Evolutionary conservation across 371 early-diverging fungal genomes (phyloP).

Genomic region (Syncephalastrum monosporum): DNA sequence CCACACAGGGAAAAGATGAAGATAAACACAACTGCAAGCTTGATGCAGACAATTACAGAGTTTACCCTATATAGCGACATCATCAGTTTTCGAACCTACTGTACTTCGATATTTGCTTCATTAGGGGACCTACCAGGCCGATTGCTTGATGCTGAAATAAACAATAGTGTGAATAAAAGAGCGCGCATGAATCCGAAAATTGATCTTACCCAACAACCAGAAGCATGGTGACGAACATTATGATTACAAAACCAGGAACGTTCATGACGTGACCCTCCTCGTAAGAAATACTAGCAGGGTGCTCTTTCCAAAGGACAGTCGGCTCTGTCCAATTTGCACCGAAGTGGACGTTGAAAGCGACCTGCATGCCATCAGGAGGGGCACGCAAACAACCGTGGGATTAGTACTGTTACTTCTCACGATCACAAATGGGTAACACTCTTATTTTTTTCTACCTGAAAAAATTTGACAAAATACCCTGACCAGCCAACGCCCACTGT

Average conservation of each 20-base stretch:
- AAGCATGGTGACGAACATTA: slow-evolving; percentile 56
- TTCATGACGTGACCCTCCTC: slow-evolving; percentile 64
- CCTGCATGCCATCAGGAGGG: slow-evolving; percentile 3
- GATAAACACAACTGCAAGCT: slow-evolving; percentile 72
- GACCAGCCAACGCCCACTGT: slow-evolving; percentile 72
- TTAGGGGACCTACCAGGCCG: no score
- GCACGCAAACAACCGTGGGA: no score
- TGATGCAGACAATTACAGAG: slow-evolving; percentile 67
- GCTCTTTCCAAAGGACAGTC: slow-evolving; percentile 60
- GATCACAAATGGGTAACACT: no score
- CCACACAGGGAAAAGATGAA: slow-evolving; percentile 73
- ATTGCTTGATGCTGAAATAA: not conserved
- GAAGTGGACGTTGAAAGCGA: slow-evolving; percentile 54
- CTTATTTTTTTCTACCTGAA: slow-evolving; percentile 16
- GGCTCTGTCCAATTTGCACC: slow-evolving; percentile 55
- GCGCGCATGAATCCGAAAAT: not conserved
- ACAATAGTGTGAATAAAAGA: not conserved
- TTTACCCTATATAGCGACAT: slow-evolving; percentile 48
- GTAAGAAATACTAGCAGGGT: slow-evolving; percentile 33
- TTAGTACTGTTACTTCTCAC: no score
- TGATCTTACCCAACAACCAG: slow-evolving; percentile 59
- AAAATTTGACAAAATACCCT: slow-evolving; percentile 70
- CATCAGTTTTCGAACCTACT: no score
- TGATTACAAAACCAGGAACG: slow-evolving; percentile 70
- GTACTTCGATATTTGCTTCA: no score